Base-by-base conservation (phyloP, 2,329 filamentous ascomycete genomes). In the Fonsecaea monophora region DNA sequence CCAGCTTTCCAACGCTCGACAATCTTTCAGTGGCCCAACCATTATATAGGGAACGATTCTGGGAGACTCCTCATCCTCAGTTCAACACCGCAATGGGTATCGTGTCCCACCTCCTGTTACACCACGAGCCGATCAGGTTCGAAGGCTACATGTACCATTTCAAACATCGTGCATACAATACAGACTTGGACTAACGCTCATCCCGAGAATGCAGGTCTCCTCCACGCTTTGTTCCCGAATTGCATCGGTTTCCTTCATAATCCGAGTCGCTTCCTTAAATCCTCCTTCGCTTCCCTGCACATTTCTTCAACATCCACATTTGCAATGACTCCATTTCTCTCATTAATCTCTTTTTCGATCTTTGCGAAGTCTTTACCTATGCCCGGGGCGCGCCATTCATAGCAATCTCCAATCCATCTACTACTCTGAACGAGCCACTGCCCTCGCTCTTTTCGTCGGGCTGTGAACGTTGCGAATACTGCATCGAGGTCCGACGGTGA, bases 271-370 rank as follows among this genome's bases (percentile, higher is more conserved):
- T 59, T 67, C 38, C 61, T 65, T 64, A 77, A 53, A n/a, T 63
- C 61, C 56, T 67, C 57, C 42, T 25, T 70, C 4, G 76, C 77
- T 18, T 75, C 68, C 34, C 64, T 65, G 60, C 72, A 74, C 72
- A 75, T 74, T 62, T 72, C 55, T 2, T 57, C 58, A 2, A 76
- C 59, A 61, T 78, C 73, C 32, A 72, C 70, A 34, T 73, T 53
- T 4, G 60, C 58, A 38, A 73, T 72, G 50, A 71, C 64, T 4
- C 54, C 66, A 57, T 69, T 71, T 25, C 75, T 71, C 35, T 66
- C 62, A 10, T 77, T 76, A 37, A 82, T 79, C 67, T 81, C 80
- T 2, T 68, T 66, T 12, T 75, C 77, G 61, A 79, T 82, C 61
- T 76, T 77, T 1, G 73, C 75, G 10, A 77, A 70, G 58, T 83